phyloP scores from a whole-genome alignment of 805 yeast genomes.

The Yarrowia sp. region DNA sequence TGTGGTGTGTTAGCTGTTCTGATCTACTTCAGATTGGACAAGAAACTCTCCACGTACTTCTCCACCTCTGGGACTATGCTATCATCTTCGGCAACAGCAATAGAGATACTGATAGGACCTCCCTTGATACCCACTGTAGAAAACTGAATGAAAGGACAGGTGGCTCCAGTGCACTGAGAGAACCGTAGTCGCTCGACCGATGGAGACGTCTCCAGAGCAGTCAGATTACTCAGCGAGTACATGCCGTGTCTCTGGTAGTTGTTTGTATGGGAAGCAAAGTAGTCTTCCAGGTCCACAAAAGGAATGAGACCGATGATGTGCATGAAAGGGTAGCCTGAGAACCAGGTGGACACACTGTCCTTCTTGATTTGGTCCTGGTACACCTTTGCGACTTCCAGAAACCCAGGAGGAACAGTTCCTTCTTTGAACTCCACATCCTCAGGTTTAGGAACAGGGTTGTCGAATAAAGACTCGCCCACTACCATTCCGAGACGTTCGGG shows the following conservation, averaged over 20 bases:
- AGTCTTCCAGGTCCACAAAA: conserved; percentile 16
- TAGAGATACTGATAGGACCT: conserved; percentile 24
- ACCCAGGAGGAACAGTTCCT: neutral
- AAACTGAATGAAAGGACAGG: conserved; percentile 32
- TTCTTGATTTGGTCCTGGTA: conserved; percentile 10
- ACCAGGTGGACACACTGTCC: conserved; percentile 10
- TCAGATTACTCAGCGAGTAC: conserved; percentile 22
- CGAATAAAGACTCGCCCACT: conserved; percentile 6
- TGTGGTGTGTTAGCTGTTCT: neutral
- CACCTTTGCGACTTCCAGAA: conserved; percentile 24
- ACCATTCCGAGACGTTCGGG: conserved; percentile 29
- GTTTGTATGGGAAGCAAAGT: conserved; percentile 16
- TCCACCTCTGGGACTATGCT: neutral
- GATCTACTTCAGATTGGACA: neutral
- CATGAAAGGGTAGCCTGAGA: conserved; percentile 33
- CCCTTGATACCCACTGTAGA: conserved; percentile 24
- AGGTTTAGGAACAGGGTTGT: conserved; percentile 9
- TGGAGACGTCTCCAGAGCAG: conserved; percentile 19
- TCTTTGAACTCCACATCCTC: neutral
- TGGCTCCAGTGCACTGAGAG: conserved; percentile 30
- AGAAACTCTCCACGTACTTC: neutral
- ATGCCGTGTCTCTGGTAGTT: neutral
- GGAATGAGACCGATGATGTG: conserved; percentile 36
- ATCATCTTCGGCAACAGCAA: conserved; percentile 31
- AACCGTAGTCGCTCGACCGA: conserved; percentile 19